Percentiles rank a stretch among this genome's conserved stretches.
Evolutionary conservation across 495 filamentous ascomycete genomes (phyloP).

Genomic region (Acidiella bohemica): DNA sequence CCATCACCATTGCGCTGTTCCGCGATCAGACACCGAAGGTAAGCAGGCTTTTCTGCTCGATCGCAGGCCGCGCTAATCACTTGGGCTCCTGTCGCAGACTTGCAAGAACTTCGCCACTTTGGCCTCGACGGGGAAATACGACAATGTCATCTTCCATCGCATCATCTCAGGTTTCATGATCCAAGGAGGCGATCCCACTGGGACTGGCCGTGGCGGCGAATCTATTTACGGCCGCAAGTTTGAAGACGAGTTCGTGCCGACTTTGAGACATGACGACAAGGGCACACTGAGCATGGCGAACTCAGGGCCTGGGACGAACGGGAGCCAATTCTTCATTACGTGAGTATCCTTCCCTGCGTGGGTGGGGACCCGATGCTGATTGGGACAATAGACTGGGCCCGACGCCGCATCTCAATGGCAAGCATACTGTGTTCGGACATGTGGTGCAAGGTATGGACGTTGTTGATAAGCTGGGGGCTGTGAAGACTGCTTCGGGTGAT

Average conservation of each 20-base stretch:
- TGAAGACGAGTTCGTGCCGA: conserved; percentile 16
- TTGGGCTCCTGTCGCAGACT: conserved; percentile 1
- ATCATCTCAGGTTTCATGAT: conserved; percentile 22
- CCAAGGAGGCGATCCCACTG: conserved; percentile 21
- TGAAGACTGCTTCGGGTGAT: conserved; percentile 11
- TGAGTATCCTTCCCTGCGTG: too few species aligned
- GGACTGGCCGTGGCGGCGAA: conserved; percentile 16
- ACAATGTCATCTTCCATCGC: conserved; percentile 21
- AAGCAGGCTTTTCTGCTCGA: background rate
- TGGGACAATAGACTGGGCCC: conserved; percentile 23
- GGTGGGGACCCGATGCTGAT: conserved; percentile 43
- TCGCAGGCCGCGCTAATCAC: background rate
- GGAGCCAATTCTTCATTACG: conserved; percentile 22
- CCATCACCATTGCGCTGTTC: conserved; percentile 15
- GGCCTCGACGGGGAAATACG: conserved; percentile 15
- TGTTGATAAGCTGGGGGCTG: conserved; percentile 11
- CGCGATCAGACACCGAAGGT: conserved; percentile 13
- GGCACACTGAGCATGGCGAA: conserved; percentile 18
- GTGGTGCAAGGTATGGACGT: conserved; percentile 17
- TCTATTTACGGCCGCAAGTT: conserved; percentile 20
- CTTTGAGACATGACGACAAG: conserved; percentile 13
- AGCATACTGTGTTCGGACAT: conserved; percentile 19
- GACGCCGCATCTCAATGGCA: conserved; percentile 19
- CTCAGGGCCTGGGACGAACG: conserved; percentile 17
- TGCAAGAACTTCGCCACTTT: conserved; percentile 16